Base-by-base conservation (phyloP, 2,329 filamentous ascomycete genomes). In the Sordariomycetes sp. region DNA sequence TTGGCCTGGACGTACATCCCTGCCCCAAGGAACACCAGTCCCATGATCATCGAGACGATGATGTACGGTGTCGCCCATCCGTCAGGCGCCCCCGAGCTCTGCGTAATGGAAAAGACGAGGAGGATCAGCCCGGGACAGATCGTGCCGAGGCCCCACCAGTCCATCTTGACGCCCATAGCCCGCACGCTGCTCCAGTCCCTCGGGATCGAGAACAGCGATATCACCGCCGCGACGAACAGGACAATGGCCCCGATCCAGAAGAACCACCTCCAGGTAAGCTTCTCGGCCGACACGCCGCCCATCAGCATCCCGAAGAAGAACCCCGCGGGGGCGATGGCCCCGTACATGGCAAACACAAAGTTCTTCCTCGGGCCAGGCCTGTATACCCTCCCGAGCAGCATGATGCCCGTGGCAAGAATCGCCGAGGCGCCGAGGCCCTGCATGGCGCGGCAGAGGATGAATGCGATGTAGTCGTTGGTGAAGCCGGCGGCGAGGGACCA, bases 391-490 rank as follows among this genome's bases (percentile, higher is more conserved):
- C 84, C 85, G 6, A 89, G 71, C 7, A 89, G 74, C 78, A 85
- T 85, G 58, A 90, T 78, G 1, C 85, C 81, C 0, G 84, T 81
- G 0, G 87, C 86, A 12, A 90, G 68, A 60, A 87, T 89, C 0
- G 87, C 86, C 0, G 87, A 85, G 1, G 85, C 78, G 0, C 86
- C 88, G 8, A 92, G 70, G 0, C 88, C 88, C 67, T 90, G 86
- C 52, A 90, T 70, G 12, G 87, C 87, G 56, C 88, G 84, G 65
- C 84, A 87, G 57, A 86, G 73, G 62, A 89, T 85, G 60, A 91
- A 74, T 82, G 90, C 87, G 54, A 81, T 67, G 59, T 84, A 78
- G 68, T 80, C 85, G 57, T 73, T 72, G 59, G 82, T 84, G 69
- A 91, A 89, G 12, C 87, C 88, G 17, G 79, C 80, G 57, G 89